Evolutionary conservation across 2,329 filamentous ascomycete genomes (phyloP).

Genomic region (Aaosphaeria pasadenensis): DNA sequence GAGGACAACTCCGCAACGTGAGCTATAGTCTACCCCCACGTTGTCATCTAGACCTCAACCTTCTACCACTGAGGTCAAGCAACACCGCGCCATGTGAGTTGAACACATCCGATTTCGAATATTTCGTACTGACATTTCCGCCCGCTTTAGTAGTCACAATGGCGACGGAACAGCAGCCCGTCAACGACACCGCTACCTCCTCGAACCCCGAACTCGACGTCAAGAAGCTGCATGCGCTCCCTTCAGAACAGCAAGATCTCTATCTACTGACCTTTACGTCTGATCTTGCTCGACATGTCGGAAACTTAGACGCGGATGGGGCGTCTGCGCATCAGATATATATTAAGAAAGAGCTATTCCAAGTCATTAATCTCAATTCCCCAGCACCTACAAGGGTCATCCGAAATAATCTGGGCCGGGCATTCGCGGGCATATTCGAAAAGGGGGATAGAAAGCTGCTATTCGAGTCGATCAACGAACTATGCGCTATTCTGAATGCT

Average conservation of each 20-base stretch:
- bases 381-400: slow-evolving; percentile 85
- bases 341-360: slow-evolving; percentile 90
- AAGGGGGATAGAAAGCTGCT: slow-evolving; percentile 87
- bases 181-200: slow-evolving; percentile 39
- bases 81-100: slow-evolving; percentile 20
- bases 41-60: too few relatives aligned
- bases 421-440: slow-evolving; percentile 76
- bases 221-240: slow-evolving; percentile 81
- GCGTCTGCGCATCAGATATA: slow-evolving; percentile 86
- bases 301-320: slow-evolving; percentile 69
- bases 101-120: slow-evolving; percentile 1
- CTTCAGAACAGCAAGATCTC: slow-evolving; percentile 92
- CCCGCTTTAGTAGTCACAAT: slow-evolving; percentile 20
- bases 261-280: slow-evolving; percentile 88
- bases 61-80: too few relatives aligned
- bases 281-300: slow-evolving; percentile 76
- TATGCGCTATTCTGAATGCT: slow-evolving; percentile 68
- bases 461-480: slow-evolving; percentile 91
- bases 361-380: slow-evolving; percentile 78
- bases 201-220: slow-evolving; percentile 79
- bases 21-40: too few relatives aligned
- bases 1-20: too few relatives aligned
- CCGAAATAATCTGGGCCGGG: slow-evolving; percentile 82
- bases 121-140: slow-evolving; percentile 4
- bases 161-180: slow-evolving; percentile 19